Evolutionary conservation across 768 basidiomycete species (phyloP), one percentile per base, ranked within the genome.

Genomic region (Leccinum pellstonianum): DNA sequence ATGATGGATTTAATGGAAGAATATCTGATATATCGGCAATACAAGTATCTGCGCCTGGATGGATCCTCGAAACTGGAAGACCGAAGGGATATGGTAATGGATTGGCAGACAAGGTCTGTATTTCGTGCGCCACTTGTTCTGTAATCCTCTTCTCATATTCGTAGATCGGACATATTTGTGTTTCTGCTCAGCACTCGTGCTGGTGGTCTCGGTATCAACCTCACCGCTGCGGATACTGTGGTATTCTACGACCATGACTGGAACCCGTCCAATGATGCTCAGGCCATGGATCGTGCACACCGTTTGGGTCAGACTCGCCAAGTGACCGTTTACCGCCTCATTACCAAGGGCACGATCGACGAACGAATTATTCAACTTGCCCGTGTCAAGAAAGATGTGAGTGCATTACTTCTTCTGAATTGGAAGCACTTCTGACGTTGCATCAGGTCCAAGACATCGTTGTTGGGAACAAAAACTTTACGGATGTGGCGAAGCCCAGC

Each of bases 1-100:
- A 99, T 98, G 97, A 97, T 99, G 88, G 95, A 98, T 72, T 79
- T 98, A 53, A 95, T 98, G 86, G 97, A 98, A 74, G 97, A 98
- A 72, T 99, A 98, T 72, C 81, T 99, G 61, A 93, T 97, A 59
- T 97, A 91, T 77, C 87, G 96, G 2, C 95, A 98, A 73, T 94
- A 94, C 80, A 95, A 94, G 74, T 97, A 98, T 70, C 78, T 97
- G 17, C 84, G 95, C 38, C 77, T 98, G 57, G 95, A 98, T 74
- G 95, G 95, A 38, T 91, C 91, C 2, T 96, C 94, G 29, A 94
- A 95, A 66, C 81, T 99, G 55, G 94, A 95, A 66, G 97, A 99
- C 72, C 83, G 97, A 66, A 83, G 97, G 58, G 97, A 98, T 73
- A 98, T 99, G 97, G 97, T 99, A 27, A 94, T 94, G 65, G 93